Evolutionary conservation across 164 flowering plant genomes (phyloP).

Genomic region (Amborella trichopoda): DNA sequence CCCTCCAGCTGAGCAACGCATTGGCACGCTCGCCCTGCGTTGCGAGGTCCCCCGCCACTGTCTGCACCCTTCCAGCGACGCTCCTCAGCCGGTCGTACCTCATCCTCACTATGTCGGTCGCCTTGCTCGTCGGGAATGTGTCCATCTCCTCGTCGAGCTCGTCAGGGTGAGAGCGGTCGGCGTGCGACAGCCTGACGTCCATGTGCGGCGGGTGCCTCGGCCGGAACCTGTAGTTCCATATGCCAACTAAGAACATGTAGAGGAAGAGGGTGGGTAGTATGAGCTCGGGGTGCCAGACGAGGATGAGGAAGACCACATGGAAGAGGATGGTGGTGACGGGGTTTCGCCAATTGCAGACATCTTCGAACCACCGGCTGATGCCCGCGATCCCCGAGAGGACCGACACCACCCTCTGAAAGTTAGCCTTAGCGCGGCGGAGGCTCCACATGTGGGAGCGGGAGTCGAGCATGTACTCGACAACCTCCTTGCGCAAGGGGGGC

Average conservation of each 20-base stretch:
- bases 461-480: conserved; percentile 74
- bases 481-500: conserved; percentile 67
- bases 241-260: conserved; percentile 63
- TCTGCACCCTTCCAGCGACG: conserved; percentile 57
- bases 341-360: conserved; percentile 56
- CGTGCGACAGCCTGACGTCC: conserved; percentile 52
- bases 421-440: conserved; percentile 67
- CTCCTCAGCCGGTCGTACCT: conserved; percentile 70
- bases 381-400: conserved; percentile 36
- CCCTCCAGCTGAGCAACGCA: conserved; percentile 71
- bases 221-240: conserved; percentile 77
- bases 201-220: conserved; percentile 70
- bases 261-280: conserved; percentile 71
- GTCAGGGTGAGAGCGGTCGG: conserved; percentile 43
- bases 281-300: conserved; percentile 74
- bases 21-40: conserved; percentile 67
- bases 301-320: conserved; percentile 51
- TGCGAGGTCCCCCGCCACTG: conserved; percentile 76
- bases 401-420: conserved; percentile 50
- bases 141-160: conserved; percentile 88
- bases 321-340: conserved; percentile 67
- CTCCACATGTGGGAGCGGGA: conserved; percentile 68
- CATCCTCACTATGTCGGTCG: conserved; percentile 42
- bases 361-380: conserved; percentile 35
- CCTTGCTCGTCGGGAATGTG: conserved; percentile 45